A percentile compares a stretch with the other conserved stretches of the same genome.
Conservation (phyloP, 805 yeast species). For the Sporopachydermia quercuum region DNA sequence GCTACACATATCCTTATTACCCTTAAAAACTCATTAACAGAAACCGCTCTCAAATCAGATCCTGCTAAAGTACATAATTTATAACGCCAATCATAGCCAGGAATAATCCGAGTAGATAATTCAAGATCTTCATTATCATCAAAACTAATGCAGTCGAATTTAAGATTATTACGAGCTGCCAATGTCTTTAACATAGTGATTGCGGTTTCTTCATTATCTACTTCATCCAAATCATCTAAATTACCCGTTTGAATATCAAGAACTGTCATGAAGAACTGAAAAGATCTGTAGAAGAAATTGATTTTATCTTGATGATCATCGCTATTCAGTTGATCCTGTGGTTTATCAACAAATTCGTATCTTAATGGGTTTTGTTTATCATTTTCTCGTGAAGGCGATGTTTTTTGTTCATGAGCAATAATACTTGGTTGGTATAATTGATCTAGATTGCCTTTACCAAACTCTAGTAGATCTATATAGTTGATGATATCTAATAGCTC, state of each 20-base stretch:
- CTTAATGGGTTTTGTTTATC: background rate
- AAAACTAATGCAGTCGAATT: background rate
- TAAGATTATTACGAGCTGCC: background rate
- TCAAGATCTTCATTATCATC: background rate
- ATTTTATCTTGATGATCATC: background rate
- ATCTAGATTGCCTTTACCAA: background rate
- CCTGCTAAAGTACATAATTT: background rate
- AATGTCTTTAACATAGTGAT: background rate
- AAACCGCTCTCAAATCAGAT: constrained; percentile 1
- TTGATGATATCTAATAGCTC: background rate
- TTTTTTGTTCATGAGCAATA: background rate
- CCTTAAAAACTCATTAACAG: background rate
- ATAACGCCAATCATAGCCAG: background rate
- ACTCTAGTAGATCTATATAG: background rate
- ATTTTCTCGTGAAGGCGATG: background rate
- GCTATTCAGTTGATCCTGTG: too few relatives aligned
- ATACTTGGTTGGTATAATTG: background rate
- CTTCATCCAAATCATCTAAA: too few relatives aligned
- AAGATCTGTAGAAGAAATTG: background rate
- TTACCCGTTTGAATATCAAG: background rate
- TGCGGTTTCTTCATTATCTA: background rate
- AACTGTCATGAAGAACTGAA: background rate
- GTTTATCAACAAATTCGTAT: background rate
- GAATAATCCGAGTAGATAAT: background rate
- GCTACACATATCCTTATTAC: background rate